Evolutionary conservation across 106 monocot species (phyloP), one percentile per base, ranked within the genome.

Genomic region (Allium sativum): DNA sequence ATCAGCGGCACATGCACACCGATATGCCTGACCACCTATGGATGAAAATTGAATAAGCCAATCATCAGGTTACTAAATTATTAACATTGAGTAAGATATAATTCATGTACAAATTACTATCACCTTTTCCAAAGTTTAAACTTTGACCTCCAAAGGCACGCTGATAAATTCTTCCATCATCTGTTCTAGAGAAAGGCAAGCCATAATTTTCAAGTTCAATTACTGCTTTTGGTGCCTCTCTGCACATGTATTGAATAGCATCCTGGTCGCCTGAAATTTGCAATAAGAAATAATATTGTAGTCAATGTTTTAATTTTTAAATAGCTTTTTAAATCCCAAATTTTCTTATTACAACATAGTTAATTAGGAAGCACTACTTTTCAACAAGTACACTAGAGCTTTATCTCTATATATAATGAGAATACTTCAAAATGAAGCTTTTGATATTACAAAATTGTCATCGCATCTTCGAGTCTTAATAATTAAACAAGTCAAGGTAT

Each of bases 1-100:
- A 72, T 98, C 96, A 47, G 96, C 96, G 74, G 96, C 96, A 80
- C 96, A 98, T 50, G 96, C 96, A 73, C 96, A 98, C 18, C 96
- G 84, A 69, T 98, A 91, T 40, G 96, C 96, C 73, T 96, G 96
- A 45, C 96, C 91, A 76, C 96, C 96, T 98, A 22, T 17, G 64
- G 45, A 61, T 56, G 56, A 51, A 64, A 21, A 64, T 31, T 56
- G 73, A 61, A 52, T n/a, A 31, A 5, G 31, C 31, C 5, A 31
- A 31, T 31, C 5, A 31, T 31, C 31, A 31, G 31, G 31, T 31
- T 31, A 31, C 31, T 31, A 31, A 31, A 31, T 31, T 2, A 2
- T 31, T 31, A 31, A 31, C 31, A 31, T 31, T 2, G 31, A 31
- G 31, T 31, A 31, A 31, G 31, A 31, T 31, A 31, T 31, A 31